Evolutionary conservation across 768 basidiomycete genomes (phyloP).

Genomic region (Boletus sp.): DNA sequence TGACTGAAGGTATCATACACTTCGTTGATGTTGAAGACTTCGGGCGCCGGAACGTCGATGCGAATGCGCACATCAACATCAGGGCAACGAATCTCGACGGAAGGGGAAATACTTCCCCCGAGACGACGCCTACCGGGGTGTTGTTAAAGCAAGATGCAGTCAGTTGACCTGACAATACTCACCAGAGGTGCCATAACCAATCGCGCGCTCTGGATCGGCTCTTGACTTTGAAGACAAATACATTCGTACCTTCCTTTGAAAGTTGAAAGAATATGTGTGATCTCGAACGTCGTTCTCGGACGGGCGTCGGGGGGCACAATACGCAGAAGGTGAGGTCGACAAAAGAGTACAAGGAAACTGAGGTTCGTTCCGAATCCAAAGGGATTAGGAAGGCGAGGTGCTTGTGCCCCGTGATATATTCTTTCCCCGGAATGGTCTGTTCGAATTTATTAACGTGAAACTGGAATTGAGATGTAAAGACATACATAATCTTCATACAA

Average conservation of each 20-base stretch:
- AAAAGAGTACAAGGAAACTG: conserved; percentile 82
- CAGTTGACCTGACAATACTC: conserved; percentile 6
- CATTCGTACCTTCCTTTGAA: conserved; percentile 65
- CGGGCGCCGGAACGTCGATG: conserved; percentile 60
- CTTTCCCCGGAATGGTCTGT: conserved; percentile 63
- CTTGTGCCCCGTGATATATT: conserved; percentile 68
- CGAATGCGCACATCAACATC: conserved; percentile 61
- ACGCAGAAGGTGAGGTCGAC: conserved; percentile 82
- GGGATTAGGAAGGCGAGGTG: conserved; percentile 78
- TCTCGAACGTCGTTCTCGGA: conserved; percentile 37
- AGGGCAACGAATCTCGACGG: conserved; percentile 70
- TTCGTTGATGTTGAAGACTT: conserved; percentile 35
- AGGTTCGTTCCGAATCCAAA: conserved; percentile 56
- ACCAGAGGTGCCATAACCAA: conserved; percentile 92
- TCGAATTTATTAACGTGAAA: conserved; percentile 5
- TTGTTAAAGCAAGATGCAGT: neutral
- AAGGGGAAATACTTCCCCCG: conserved; percentile 66
- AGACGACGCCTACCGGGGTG: conserved; percentile 54
- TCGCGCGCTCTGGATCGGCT: conserved; percentile 76
- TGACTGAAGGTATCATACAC: conserved; percentile 53
- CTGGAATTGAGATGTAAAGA: conserved; percentile 2
- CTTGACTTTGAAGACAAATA: conserved; percentile 84
- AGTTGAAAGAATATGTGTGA: conserved; percentile 48
- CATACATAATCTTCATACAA: conserved; percentile 83
- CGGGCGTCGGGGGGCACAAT: conserved; percentile 55